Evolutionary conservation across 345 rosid genomes (phyloP).

Genomic region (Excoecaria cochinchinensis): DNA sequence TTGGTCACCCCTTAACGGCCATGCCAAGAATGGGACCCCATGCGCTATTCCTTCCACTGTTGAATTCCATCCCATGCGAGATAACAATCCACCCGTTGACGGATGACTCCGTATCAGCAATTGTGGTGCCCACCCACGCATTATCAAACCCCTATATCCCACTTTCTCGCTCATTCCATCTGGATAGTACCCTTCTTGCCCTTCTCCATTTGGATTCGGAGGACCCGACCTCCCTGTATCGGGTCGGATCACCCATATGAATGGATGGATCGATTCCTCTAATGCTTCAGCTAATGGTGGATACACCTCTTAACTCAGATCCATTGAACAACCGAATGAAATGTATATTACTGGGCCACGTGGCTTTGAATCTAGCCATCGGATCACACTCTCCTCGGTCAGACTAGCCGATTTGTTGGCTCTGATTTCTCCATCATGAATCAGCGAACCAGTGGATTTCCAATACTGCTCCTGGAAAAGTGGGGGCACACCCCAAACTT

Average conservation of each 20-base stretch:
- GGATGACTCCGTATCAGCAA: slow-evolving; percentile 46
- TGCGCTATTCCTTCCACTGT: slow-evolving; percentile 48
- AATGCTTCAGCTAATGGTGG: slow-evolving; percentile 26
- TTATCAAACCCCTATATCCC: slow-evolving; percentile 36
- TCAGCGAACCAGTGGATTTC: slow-evolving; percentile 26
- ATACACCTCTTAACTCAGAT: slow-evolving; percentile 29
- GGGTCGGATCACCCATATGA: slow-evolving; percentile 29
- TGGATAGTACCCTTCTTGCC: slow-evolving; percentile 13
- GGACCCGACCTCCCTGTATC: slow-evolving; percentile 9
- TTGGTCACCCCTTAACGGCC: slow-evolving; percentile 61
- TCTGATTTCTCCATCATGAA: slow-evolving; percentile 36
- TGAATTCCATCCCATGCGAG: slow-evolving; percentile 61
- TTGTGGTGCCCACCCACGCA: slow-evolving; percentile 53
- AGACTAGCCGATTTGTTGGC: slow-evolving; percentile 24
- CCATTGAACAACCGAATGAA: slow-evolving; percentile 39
- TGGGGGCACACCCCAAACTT: slow-evolving; percentile 49
- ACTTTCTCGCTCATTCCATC: slow-evolving; percentile 23
- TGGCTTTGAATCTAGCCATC: slow-evolving; percentile 42
- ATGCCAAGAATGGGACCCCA: slow-evolving; percentile 46
- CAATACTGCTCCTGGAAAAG: slow-evolving; percentile 39
- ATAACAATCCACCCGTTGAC: slow-evolving; percentile 46
- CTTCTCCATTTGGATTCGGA: background rate
- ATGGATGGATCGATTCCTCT: slow-evolving; percentile 19
- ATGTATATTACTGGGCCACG: slow-evolving; percentile 39
- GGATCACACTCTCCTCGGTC: slow-evolving; percentile 29